Base-by-base conservation (phyloP, 2,329 filamentous ascomycete genomes). In the Aspergillus puulaauensis region DNA sequence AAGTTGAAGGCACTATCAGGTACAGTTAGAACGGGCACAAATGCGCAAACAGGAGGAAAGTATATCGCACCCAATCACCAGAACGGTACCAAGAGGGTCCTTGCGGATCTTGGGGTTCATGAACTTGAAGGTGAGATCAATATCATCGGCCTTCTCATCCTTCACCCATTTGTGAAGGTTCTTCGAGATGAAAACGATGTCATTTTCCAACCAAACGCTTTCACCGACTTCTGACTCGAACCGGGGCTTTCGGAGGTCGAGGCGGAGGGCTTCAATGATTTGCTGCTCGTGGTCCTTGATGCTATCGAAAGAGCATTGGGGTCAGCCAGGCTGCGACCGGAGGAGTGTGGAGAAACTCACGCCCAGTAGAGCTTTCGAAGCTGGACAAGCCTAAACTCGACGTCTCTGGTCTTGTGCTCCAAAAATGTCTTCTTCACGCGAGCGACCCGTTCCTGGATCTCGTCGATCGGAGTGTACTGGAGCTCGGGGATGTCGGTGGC, bases 301-400 rank as follows among this genome's bases (percentile, higher is more conserved):
- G 7, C 80, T 82, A 54, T 55, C 56, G 14, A 21, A 6, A 31
- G 53, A 8, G 27, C 9, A 9, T 31, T 41, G 47, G 33, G 35
- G 62, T 65, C 47, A 66, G 57, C 47, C 40, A 33, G 23, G 50
- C 55, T 27, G 41, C 39, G 46, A 56, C 31, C 19, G 37, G 43
- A n/a, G 17, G 17, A 48, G 9, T 2, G 7, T 5, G 41, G 45
- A 40, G 43, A 19, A 24, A 70, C 75, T 75, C 65, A 82, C 80
- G 85, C 92, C 95, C 95, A 98, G 81, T 96, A 98, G 56, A 98
- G 87, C 82, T 92, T 93, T 67, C 93, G 89, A 60, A 99, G 86
- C 82, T 98, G 95, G 54, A 86, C 82, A 62, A 93, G 81, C 62
- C 95, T 87, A 79, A 89, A 98, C 68, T 90, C 84, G 60, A 97